A percentile compares a stretch with the other conserved stretches of the same genome.
phyloP scores from a whole-genome alignment of 176 grass and related monocot genomes.

The Carex myosuroides region DNA sequence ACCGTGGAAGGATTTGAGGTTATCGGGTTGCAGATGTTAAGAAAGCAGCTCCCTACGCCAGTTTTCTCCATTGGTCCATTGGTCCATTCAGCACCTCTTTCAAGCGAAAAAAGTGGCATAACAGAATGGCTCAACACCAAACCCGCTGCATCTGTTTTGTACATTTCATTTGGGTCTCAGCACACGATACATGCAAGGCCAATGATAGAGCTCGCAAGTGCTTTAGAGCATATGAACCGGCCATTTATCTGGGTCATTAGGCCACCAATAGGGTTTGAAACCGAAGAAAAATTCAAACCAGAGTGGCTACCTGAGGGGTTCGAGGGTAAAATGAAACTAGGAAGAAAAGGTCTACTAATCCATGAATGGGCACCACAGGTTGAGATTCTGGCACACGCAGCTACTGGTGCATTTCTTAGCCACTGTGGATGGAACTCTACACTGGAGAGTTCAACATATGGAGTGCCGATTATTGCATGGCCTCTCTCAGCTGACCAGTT shows the following conservation, averaged over 20 bases:
- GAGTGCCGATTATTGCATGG: constrained; percentile 35
- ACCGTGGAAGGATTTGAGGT: constrained; percentile 25
- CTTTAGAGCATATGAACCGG: constrained; percentile 13
- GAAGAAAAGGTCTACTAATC: constrained; percentile 1
- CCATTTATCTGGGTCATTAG: constrained; percentile 31
- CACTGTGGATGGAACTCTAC: constrained; percentile 34
- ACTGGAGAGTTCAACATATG: constrained; percentile 18
- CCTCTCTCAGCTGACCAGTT: constrained; percentile 25
- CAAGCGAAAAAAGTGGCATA: neutral
- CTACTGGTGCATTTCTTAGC: constrained; percentile 29
- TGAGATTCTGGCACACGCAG: constrained; percentile 23
- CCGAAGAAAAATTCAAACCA: constrained; percentile 8
- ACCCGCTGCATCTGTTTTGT: constrained; percentile 18
- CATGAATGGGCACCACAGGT: constrained; percentile 28
- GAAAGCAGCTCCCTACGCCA: neutral
- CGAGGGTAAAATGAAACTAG: constrained; percentile 7
- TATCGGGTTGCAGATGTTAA: constrained; percentile 21
- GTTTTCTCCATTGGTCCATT: constrained; percentile 26
- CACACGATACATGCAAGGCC: constrained; percentile 6
- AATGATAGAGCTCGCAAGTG: constrained; percentile 28
- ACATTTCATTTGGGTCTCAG: constrained; percentile 32
- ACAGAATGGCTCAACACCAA: constrained; percentile 21
- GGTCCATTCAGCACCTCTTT: neutral
- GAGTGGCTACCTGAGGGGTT: constrained; percentile 31
- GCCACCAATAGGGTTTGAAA: constrained; percentile 17